A percentile compares a stretch with the other conserved stretches of the same genome.
phyloP scores from a whole-genome alignment of 306 rosid species.

The Castanospermum australe region DNA sequence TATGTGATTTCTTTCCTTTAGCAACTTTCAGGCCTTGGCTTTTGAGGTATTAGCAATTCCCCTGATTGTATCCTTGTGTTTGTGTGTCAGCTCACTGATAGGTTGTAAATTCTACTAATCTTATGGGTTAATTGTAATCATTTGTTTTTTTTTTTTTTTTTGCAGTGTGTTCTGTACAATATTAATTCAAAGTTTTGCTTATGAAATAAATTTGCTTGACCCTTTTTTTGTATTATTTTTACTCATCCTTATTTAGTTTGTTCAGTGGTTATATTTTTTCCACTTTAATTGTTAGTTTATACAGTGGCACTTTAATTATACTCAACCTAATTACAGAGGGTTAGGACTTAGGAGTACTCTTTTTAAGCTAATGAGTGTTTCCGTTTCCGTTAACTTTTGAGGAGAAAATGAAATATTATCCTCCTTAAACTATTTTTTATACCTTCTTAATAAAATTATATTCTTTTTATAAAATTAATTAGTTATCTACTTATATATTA shows the following conservation, averaged over 20 bases:
- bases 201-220: neutral
- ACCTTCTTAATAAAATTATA: neutral
- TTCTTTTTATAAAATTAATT: neutral
- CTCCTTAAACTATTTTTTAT: neutral
- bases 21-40: neutral
- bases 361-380: neutral
- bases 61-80: neutral
- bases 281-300: neutral
- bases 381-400: neutral
- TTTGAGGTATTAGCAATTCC: constrained; percentile 6
- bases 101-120: neutral
- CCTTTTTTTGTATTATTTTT: neutral
- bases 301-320: too few relatives aligned
- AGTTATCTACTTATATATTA: neutral
- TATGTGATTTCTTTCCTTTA: constrained; percentile 31
- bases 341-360: neutral
- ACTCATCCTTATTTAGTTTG: neutral
- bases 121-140: neutral
- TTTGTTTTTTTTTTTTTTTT: neutral
- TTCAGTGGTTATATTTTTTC: neutral
- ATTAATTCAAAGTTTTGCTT: neutral
- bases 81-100: neutral
- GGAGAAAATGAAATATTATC: neutral
- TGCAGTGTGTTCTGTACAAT: neutral
- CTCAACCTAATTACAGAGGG: neutral